phyloP scores from a whole-genome alignment of 495 filamentous ascomycete species.

The Tetracladium marchalianum region DNA sequence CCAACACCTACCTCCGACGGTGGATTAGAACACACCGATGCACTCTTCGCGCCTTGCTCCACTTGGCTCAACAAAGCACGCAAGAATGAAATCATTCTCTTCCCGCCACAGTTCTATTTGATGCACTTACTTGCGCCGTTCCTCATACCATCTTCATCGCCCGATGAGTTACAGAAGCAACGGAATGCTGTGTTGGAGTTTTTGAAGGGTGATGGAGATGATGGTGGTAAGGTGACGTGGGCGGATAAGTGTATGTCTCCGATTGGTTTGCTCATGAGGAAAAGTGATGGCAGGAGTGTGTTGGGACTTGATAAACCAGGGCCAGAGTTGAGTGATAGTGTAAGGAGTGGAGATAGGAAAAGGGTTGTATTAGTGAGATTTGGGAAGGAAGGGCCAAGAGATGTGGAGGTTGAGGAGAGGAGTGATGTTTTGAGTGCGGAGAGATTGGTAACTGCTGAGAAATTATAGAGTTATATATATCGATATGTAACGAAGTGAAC shows the following conservation, averaged over 20 bases:
- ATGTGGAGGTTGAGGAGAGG: conserved; percentile 43
- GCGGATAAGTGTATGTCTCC: conserved; percentile 71
- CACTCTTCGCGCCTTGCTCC: conserved; percentile 58
- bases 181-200: conserved; percentile 50
- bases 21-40: conserved; percentile 74
- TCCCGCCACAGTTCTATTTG: conserved; percentile 83
- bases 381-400: conserved; percentile 40
- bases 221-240: conserved; percentile 45
- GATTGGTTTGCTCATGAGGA: conserved; percentile 41
- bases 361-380: conserved; percentile 65
- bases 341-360: conserved; percentile 58
- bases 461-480: too few species aligned
- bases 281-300: conserved; percentile 46
- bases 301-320: conserved; percentile 64
- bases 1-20: conserved; percentile 70
- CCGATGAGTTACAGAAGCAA: conserved; percentile 39
- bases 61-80: conserved; percentile 58
- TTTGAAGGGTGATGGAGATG: conserved; percentile 28
- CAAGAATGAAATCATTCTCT: conserved; percentile 64
- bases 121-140: conserved; percentile 56
- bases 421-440: conserved; percentile 38
- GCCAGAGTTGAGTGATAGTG: conserved; percentile 52
- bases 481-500: too few species aligned
- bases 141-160: conserved; percentile 31
- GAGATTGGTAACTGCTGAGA: conserved; percentile 2